Base-by-base conservation (phyloP, 140 eudicot genomes). In the Bidens hawaiensis region DNA sequence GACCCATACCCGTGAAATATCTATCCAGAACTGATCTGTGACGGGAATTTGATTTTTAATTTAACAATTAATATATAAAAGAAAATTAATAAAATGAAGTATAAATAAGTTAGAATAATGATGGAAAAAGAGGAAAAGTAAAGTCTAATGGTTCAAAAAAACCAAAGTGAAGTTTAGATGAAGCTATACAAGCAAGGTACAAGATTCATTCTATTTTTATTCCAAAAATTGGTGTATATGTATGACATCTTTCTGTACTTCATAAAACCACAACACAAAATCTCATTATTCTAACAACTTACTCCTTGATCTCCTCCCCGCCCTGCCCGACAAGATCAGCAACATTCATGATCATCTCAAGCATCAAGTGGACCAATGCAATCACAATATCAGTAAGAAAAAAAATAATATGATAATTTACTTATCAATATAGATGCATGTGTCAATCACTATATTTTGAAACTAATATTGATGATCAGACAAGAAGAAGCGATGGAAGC, bases 291-390 rank as follows among this genome's bases (percentile, higher is more conserved):
- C 19, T 23, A 21, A 24, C 18, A 41, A 9, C 58, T 15, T 38
- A 21, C 18, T 22, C 55, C n/a, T 22, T 34, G 4, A 78, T 68
- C 76, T 69, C 79, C 15, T 43, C 60, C 23, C 85, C 0, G 79
- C 86, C 71, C 74, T 88, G 79, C 81, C 84, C 15, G 87, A 93
- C 66, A 93, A 85, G 79, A 83, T 88, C 62, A 68, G 75, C 45
- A 85, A 75, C 65, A 88, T 85, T 24, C 73, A 74, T 51, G 81
- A 73, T 17, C 97, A 88, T 70, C 81, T 93, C 24, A 67, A 34
- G 64, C 59, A 79, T 12, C 87, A 85, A 26, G 57, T 85, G 34
- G 68, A 46, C 5, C 79, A 58, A 10, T 88, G 93, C 68, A 58
- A 73, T 52, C 88, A 83, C n/a, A 71, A 69, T 26, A 78, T 85